Percentiles rank a stretch among this genome's conserved stretches.
Conservation (phyloP, 441 rosid genomes). For the Hypseocharis bilobata region DNA sequence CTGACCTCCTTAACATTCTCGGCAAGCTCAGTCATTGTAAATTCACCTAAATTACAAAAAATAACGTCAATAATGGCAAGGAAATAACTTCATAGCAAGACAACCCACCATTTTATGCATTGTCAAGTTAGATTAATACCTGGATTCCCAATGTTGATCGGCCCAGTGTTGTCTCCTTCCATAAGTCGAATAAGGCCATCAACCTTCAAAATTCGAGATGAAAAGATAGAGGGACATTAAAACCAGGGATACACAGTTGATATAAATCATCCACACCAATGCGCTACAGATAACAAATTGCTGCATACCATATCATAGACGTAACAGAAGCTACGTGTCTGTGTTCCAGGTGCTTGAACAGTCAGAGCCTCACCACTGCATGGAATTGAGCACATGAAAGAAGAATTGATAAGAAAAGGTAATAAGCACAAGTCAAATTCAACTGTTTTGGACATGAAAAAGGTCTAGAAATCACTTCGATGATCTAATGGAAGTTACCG, state of each 20-base stretch:
- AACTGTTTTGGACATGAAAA: neutral
- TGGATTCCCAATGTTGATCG: conserved; percentile 90
- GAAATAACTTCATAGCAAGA: neutral
- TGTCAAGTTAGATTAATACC: conserved; percentile 26
- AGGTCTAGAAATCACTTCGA: too few relatives aligned
- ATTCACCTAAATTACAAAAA: conserved; percentile 54
- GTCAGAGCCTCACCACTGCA: conserved; percentile 73
- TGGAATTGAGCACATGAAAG: neutral
- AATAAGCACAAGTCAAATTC: neutral
- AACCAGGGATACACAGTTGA: neutral
- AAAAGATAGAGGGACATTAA: too few relatives aligned
- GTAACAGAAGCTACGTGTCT: conserved; percentile 92
- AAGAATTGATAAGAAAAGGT: neutral
- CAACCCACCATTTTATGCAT: neutral
- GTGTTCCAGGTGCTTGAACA: conserved; percentile 86
- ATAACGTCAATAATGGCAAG: conserved; percentile 3
- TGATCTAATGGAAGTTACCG: conserved; percentile 33
- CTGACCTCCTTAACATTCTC: conserved; percentile 85
- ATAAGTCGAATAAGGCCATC: conserved; percentile 84
- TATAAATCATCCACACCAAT: neutral
- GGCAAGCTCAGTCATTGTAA: conserved; percentile 84
- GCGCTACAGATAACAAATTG: neutral
- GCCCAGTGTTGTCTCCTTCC: conserved; percentile 93
- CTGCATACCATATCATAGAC: conserved; percentile 83
- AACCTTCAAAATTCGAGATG: conserved; percentile 52